phyloP scores from a whole-genome alignment of 768 basidiomycete species.

The Agaricus blazei region DNA sequence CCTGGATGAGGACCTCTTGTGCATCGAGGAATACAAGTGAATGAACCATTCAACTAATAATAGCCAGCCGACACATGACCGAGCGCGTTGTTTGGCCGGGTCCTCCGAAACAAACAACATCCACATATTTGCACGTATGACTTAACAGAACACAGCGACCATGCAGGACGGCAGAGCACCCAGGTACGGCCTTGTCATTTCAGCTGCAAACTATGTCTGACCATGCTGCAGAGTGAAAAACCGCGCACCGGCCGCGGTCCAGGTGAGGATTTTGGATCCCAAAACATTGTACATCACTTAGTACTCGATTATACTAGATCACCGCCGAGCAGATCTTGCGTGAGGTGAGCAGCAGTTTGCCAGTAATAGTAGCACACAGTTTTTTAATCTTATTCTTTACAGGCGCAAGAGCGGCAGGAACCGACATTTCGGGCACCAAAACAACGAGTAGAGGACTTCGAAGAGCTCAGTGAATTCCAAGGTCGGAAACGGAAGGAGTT shows the following conservation, averaged over 20 bases:
- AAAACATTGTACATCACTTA: conserved; percentile 7
- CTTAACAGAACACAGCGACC: neutral
- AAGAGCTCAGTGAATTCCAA: conserved; percentile 82
- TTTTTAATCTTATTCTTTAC: neutral
- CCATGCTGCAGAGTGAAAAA: conserved; percentile 76
- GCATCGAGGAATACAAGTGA: neutral
- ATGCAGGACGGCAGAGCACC: conserved; percentile 85
- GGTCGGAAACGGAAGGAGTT: conserved; percentile 92
- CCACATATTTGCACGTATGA: neutral
- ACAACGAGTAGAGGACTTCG: conserved; percentile 95
- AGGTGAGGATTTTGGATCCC: conserved; percentile 42
- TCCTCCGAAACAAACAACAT: no score
- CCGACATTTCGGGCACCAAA: conserved; percentile 86
- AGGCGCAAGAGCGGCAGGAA: conserved; percentile 98
- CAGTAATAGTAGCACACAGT: neutral
- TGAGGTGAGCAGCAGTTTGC: conserved; percentile 49
- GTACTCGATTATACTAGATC: conserved; percentile 50
- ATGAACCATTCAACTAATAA: no score
- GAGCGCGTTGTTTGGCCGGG: no score
- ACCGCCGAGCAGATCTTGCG: conserved; percentile 97
- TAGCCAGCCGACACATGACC: no score
- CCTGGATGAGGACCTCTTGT: conserved; percentile 5
- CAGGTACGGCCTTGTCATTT: conserved; percentile 35
- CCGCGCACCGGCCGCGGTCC: conserved; percentile 89
- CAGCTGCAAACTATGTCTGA: neutral